Evolutionary conservation across 805 yeast species (phyloP).

Genomic region (Saturnispora quitensis): DNA sequence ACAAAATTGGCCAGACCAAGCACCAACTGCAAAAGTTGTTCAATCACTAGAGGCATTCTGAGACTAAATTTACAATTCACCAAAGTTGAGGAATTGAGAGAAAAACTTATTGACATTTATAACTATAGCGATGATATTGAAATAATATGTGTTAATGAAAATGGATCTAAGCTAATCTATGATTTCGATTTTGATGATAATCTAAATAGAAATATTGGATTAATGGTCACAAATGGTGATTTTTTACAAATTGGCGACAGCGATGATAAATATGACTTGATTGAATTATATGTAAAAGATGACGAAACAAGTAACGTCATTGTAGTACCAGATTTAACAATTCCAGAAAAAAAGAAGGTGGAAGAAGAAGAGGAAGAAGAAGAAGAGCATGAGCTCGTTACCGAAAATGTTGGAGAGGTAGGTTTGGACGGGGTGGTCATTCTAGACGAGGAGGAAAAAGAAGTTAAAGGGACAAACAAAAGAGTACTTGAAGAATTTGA

Average conservation of each 20-base stretch:
- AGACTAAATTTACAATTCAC: conserved; percentile 23
- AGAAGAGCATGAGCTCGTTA: conserved; percentile 14
- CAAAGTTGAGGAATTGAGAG: conserved; percentile 46
- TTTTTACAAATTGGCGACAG: conserved; percentile 72
- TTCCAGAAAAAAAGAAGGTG: conserved; percentile 16
- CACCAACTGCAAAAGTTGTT: conserved; percentile 61
- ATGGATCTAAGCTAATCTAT: conserved; percentile 49
- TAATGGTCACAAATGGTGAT: conserved; percentile 49
- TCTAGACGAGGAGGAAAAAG: background rate
- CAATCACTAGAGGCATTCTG: conserved; percentile 44
- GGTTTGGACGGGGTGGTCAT: conserved; percentile 6
- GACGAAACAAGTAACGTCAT: conserved; percentile 11
- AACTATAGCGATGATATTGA: conserved; percentile 52
- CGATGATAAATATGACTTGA: conserved; percentile 51
- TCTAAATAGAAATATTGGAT: conserved; percentile 35
- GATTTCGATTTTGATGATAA: conserved; percentile 89
- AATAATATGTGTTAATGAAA: conserved; percentile 28
- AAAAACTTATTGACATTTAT: conserved; percentile 38
- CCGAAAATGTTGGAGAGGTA: conserved; percentile 9
- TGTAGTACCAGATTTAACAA: conserved; percentile 17
- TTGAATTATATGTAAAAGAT: conserved; percentile 47
- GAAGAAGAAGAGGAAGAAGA: conserved; percentile 16
- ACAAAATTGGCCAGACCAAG: conserved; percentile 57
- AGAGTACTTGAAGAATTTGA: background rate
- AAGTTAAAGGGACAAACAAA: conserved; percentile 6